Evolutionary conservation across 208 protist species (phyloP).

Genomic region (Strigomonas culicis): DNA sequence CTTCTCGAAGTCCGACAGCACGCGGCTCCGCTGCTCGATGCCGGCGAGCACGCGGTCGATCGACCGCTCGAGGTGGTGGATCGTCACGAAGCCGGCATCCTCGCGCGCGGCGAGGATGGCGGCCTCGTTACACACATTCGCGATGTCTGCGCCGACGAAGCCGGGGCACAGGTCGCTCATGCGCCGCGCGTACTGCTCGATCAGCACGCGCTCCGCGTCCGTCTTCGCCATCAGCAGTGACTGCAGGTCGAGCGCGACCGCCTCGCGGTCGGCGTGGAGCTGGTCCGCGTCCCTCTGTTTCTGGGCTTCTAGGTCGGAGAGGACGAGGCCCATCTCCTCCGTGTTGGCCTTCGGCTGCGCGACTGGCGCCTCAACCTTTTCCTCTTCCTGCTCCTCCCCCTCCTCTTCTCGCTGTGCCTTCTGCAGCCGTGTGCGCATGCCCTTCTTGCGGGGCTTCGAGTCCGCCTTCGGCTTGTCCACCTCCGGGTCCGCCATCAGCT

Average conservation of each 20-base stretch:
- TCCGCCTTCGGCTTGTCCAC: neutral
- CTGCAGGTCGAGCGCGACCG: slow-evolving; percentile 42
- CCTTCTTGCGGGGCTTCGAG: neutral
- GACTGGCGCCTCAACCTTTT: neutral
- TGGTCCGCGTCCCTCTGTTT: neutral
- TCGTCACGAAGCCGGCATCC: slow-evolving; percentile 43
- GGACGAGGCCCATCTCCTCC: neutral
- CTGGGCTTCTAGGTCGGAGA: neutral
- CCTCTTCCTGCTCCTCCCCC: neutral
- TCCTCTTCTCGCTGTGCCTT: slow-evolving; percentile 20
- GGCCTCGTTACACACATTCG: slow-evolving; percentile 97
- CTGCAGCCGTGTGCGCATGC: slow-evolving; percentile 8
- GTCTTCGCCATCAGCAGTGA: slow-evolving; percentile 43
- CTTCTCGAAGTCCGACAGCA: slow-evolving; percentile 89
- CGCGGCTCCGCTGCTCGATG: slow-evolving; percentile 90
- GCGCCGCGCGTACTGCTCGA: slow-evolving; percentile 63
- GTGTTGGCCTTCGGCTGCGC: neutral
- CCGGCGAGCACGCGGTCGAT: slow-evolving; percentile 96
- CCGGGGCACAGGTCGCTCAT: slow-evolving; percentile 80
- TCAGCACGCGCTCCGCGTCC: slow-evolving; percentile 53
- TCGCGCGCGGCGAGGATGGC: slow-evolving; percentile 91
- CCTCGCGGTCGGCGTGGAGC: neutral
- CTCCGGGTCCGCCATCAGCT: slow-evolving; percentile 27
- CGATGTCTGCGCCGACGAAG: slow-evolving; percentile 95
- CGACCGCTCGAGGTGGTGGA: slow-evolving; percentile 92